Evolutionary conservation across 768 basidiomycete genomes (phyloP), one percentile per base, ranked within the genome.

Genomic region (Phallus indusiatus): DNA sequence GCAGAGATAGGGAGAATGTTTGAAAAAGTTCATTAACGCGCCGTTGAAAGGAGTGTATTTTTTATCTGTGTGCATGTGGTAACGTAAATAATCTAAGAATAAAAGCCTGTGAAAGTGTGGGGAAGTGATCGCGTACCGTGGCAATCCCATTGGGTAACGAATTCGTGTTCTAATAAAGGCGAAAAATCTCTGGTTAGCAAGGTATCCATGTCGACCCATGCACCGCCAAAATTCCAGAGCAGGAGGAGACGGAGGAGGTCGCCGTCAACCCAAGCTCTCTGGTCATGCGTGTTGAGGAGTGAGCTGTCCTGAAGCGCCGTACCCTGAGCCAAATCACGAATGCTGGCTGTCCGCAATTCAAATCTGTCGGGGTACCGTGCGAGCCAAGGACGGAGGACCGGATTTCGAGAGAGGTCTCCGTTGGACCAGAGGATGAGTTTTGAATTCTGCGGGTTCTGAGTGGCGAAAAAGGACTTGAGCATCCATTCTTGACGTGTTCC

Each of bases 171-270:
- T 6, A 89, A 78, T 57, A 97, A 75, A 9, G 94, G 93, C 2
- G 84, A 76, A 35, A 98, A 73, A 72, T 94, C 90, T 56, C 95
- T 76, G 49, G 92, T 95, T 62, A 97, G 75, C 56, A 98, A 78
- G 54, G 89, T 89, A 71, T 99, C 95, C 93, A 97, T 96, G 69
- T 99, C 95, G 51, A 97, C 78, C 95, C 95, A 98, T 21, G 96
- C 82, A 0, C 95, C 95, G 1, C 95, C 95, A 66, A 81, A 84
- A 61, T 81, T 83, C 90, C 94, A 97, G 35, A 96, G 73, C 28
- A 94, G 81, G 60, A 99, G 74, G 63, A 97, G 68, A 54, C 95
- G 76, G n/a, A 97, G 78, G 58, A 96, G 78, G 69, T 97, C 95
- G 0, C 95, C 94, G 65, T 97, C 95, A 24, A 96, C 75, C 95